Percentiles rank a stretch among this genome's conserved stretches.
Evolutionary conservation across 2,329 filamentous ascomycete genomes (phyloP).

Genomic region (Penicillium brasilianum): DNA sequence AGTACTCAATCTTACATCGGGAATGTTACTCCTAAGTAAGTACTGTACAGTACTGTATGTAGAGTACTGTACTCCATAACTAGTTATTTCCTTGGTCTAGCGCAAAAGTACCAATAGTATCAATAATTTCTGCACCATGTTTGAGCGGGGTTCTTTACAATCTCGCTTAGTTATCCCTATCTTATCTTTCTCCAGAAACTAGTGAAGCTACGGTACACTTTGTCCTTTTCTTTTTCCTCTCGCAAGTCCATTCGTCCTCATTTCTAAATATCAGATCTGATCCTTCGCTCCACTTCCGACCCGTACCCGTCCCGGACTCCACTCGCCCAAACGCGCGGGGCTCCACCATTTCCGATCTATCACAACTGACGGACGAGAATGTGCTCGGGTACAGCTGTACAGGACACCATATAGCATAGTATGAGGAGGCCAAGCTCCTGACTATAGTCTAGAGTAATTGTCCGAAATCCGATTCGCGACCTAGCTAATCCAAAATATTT

Average conservation of each 20-base stretch:
- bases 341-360: constrained; percentile 28
- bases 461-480: constrained; percentile 17
- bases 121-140: not conserved
- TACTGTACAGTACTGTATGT: no score
- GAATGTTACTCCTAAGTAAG: not conserved
- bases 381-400: not conserved
- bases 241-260: not conserved
- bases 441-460: constrained; percentile 16
- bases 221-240: not conserved
- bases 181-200: not conserved
- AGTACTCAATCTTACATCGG: not conserved
- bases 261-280: constrained; percentile 16
- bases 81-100: not conserved
- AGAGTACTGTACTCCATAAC: not conserved
- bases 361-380: constrained; percentile 7
- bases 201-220: not conserved
- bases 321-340: constrained; percentile 14
- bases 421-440: constrained; percentile 20
- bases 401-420: constrained; percentile 8
- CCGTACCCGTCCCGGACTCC: constrained; percentile 23
- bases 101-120: not conserved
- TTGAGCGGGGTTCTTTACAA: not conserved
- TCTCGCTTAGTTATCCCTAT: not conserved
- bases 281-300: constrained; percentile 11
- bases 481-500: not conserved